Evolutionary conservation across 306 rosid genomes (phyloP).

Genomic region (Nissolia schottii): DNA sequence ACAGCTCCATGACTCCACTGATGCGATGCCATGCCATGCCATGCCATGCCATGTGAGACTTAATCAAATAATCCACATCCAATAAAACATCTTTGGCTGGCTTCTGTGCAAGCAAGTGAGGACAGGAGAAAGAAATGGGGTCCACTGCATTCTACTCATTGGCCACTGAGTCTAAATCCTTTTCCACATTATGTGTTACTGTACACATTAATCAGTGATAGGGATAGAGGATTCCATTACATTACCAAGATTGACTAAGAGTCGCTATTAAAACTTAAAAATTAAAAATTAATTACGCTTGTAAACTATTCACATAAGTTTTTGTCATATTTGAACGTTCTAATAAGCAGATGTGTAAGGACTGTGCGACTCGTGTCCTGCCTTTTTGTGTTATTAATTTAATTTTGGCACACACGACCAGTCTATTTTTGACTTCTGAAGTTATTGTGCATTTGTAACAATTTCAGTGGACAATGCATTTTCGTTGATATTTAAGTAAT

Average conservation of each 20-base stretch:
- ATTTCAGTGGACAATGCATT: neutral
- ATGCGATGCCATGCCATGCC: constrained; percentile 17
- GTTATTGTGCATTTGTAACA: neutral
- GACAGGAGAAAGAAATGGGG: neutral
- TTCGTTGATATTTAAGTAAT: neutral
- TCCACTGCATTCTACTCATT: constrained; percentile 1
- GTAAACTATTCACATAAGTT: neutral
- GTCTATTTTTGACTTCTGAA: neutral
- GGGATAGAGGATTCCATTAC: neutral
- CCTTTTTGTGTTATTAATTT: neutral
- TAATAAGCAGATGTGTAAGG: neutral
- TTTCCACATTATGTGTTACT: constrained; percentile 1
- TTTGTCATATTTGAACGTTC: neutral
- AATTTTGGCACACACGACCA: neutral
- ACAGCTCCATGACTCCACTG: neutral
- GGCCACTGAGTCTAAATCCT: neutral
- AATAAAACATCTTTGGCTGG: neutral
- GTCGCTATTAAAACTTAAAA: neutral
- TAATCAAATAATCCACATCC: constrained; percentile 9
- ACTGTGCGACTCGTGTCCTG: neutral
- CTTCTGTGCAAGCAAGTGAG: neutral
- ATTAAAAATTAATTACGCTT: neutral
- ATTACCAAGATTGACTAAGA: neutral
- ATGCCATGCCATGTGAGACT: constrained; percentile 26
- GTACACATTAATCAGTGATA: neutral